Base-by-base conservation (phyloP, 257 asterid genomes). In the Lycium barbarum region DNA sequence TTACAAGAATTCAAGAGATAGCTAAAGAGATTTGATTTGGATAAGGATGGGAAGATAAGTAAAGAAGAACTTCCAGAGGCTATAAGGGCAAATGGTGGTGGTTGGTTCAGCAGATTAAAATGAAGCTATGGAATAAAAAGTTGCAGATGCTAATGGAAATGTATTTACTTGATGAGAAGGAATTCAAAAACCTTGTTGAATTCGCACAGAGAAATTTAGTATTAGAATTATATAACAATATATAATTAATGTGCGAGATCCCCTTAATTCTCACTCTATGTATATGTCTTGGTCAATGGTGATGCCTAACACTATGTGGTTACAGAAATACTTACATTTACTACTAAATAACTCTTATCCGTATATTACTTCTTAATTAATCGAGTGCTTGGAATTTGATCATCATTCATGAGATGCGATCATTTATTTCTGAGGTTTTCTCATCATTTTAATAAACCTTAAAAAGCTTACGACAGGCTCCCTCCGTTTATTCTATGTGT, bases 151-250 rank as follows among this genome's bases (percentile, higher is more conserved):
- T 18, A 71, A 85, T 12, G 62, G 45, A 14, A 86, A 87, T 45
- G 92, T 91, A 53, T 78, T 8, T 86, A 84, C 33, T 91, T 36
- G 90, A 84, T 14, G 90, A 85, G 5, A 0, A 40, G 3, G 92
- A 91, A 83, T 84, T 89, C 76, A 6, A 36, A 66, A 18, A 86
- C 67, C 91, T 91, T 11, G 61, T 61, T 14, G 88, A 83, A 12
- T 89, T 89, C 40, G 93, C 91, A 11, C n/a, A 73, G 4, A 84
- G 86, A 51, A 65, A 86, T 54, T 83, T 91, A 43, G 90, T 15
- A 6, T 89, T 17, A 15, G 43, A 58, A 35, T 85, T 88, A 45
- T 26, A 26, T 26, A 26, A 26, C 33, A 26, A 26, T 26, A 26
- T 26, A 26, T 26, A 26, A 26, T 26, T 26, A 26, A 26, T 26